Base-by-base conservation (phyloP, 306 rosid species). In the Begonia fuchsioides region DNA sequence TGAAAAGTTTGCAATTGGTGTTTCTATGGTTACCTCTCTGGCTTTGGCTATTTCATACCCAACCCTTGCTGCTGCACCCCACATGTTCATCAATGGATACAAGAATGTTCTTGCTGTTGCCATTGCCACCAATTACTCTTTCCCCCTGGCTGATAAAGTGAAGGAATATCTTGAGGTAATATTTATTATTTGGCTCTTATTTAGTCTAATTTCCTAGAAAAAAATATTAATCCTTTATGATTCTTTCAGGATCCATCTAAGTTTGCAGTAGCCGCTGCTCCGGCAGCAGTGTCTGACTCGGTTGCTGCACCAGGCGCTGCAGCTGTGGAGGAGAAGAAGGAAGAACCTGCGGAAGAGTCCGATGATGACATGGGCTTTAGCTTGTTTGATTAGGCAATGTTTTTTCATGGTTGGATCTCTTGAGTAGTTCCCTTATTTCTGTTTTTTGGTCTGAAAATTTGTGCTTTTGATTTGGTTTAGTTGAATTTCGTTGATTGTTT, bases 51-150 rank as follows among this genome's bases (percentile, higher is more conserved):
- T 83, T 10, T 76, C 87, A 0, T 87, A 65, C 71, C 96, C 96
- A 12, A 83, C 96, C 4, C 67, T 83, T 9, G 96, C 95, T 0
- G 93, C 95, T 19, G 96, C 96, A 0, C 95, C 96, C 7, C 93
- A 78, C 45, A 80, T 80, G 86, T 76, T 83, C 50, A 38, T 68
- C 58, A 88, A 83, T 55, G 88, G 70, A 51, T 88, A 83, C 75
- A 88, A 81, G 73, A 88, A 80, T 10, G 72, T 72, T 32, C 76
- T 88, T 44, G 68, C 93, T 11, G 54, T 88, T 43, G 80, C 93
- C 0, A 67, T 88, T 16, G 80, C 78, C 12, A 83, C 88, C 0
- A 78, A 76, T 12, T 88, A 80, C 41, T 39, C 80, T 32, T 83
- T 71, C 78, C 75, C 93, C 0, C 78, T 72, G 54, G 96, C 96